Evolutionary conservation across 805 yeast species (phyloP), one percentile per base, ranked within the genome.

Genomic region (Grigorovia yakushimaensis): DNA sequence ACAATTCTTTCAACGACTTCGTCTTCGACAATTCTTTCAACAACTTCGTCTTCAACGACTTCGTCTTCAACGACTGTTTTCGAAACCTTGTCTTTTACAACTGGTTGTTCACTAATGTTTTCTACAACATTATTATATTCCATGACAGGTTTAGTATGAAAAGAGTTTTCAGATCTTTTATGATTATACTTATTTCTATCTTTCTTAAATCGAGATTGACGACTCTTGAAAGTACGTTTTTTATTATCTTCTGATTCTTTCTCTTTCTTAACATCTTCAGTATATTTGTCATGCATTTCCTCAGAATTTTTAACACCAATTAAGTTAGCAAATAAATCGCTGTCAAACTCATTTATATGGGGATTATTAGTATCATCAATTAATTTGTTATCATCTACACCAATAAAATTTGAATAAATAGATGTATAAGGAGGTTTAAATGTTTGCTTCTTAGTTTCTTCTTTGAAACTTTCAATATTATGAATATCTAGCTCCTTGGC

Each of bases 391-490:
- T 41, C 35, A 17, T 41, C 48, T 11, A 27, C 36, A 36, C 45
- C 42, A 19, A 41, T 42, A 33, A 41, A 21, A 41, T 27, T 41
- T 22, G 43, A 37, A 33, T 15, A 42, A 24, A 35, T 37, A 22
- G 30, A 19, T 42, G 30, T 21, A 10, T 33, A 36, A 20, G 46
- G 13, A 27, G 43, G 11, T 41, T 45, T 40, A 43, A 48, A 39
- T 1, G 65, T 62, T 45, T 65, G 65, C 9, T 50, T 49, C 49
- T 51, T 59, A 7, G 63, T 65, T 39, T 61, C 66, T 10, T 53
- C 52, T 45, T 65, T 65, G 24, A 61, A 46, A 47, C 53, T 65
- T 47, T 64, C 66, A 17, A 65, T 61, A 48, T 64, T 67, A 45
- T 55, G 55, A 19, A 65, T 56, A 47, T 64, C 65, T 9, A 64